phyloP scores from a whole-genome alignment of 108 stramenopile genomes.

The Tribonema minus region DNA sequence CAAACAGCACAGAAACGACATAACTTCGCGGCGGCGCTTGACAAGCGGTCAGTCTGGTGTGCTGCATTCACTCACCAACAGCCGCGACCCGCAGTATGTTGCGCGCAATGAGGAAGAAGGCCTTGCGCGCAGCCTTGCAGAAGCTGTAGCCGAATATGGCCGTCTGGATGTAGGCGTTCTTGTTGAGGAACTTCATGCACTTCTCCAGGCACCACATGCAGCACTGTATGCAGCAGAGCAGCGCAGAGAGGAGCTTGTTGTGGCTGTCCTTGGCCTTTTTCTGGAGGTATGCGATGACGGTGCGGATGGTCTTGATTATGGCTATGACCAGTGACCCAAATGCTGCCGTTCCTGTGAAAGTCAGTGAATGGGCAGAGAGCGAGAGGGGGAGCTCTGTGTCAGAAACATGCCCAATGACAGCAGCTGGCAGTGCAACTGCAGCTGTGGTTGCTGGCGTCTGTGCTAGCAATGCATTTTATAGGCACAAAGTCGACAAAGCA shows the following conservation, averaged over 20 bases:
- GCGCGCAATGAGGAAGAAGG: conserved; percentile 57
- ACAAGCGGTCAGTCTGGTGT: neutral
- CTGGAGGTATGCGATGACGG: conserved; percentile 76
- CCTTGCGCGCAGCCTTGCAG: conserved; percentile 47
- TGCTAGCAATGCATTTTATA: too few species aligned
- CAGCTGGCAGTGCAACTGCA: too few species aligned
- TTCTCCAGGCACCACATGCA: conserved; percentile 70
- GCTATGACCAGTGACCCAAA: conserved; percentile 87
- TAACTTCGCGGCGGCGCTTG: neutral
- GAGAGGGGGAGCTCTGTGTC: too few species aligned
- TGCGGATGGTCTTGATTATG: conserved; percentile 76
- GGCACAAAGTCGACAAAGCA: too few species aligned
- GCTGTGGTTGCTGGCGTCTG: too few species aligned
- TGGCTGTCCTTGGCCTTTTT: conserved; percentile 64
- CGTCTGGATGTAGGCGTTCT: conserved; percentile 66
- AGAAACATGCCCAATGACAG: too few species aligned
- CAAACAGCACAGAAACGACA: too few species aligned
- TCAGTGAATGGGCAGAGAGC: too few species aligned
- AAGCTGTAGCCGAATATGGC: conserved; percentile 60
- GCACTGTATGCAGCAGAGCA: conserved; percentile 76
- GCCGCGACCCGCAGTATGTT: conserved; percentile 56
- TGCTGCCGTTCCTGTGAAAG: conserved; percentile 81
- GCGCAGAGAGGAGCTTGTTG: conserved; percentile 58
- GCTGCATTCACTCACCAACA: conserved; percentile 3
- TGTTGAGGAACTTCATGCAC: conserved; percentile 65